These are phyloP conservation scores for Adansonia digitata DNA, from an alignment of 345 rosid genomes.

Conservation along the genomic window DNA sequence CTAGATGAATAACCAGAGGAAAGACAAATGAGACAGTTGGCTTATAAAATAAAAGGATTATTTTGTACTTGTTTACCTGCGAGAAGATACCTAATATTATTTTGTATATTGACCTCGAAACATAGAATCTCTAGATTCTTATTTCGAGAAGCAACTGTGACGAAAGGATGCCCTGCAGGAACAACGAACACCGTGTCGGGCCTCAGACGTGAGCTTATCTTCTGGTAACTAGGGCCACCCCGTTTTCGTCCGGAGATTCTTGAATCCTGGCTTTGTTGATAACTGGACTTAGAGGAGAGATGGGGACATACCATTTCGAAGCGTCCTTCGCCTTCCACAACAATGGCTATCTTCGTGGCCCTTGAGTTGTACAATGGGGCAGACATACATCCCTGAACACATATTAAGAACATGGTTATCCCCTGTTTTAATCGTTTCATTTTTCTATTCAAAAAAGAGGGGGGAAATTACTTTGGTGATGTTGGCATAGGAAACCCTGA, in stretches of 20 bases:
- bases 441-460: neutral
- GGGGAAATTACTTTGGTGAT: slow-evolving; percentile 29
- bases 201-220: slow-evolving; percentile 23
- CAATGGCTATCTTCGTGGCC: slow-evolving; percentile 29
- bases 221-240: slow-evolving; percentile 15
- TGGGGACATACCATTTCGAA: slow-evolving; percentile 50
- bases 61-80: slow-evolving; percentile 21
- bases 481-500: slow-evolving; percentile 31
- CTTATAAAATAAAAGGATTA: neutral
- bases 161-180: slow-evolving; percentile 45
- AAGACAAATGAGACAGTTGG: neutral
- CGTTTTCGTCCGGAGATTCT: neutral
- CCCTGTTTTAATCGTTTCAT: neutral
- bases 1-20: neutral
- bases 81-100: slow-evolving; percentile 34
- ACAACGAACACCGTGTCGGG: slow-evolving; percentile 23
- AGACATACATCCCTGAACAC: slow-evolving; percentile 33
- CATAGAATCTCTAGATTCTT: slow-evolving; percentile 26
- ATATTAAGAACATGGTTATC: neutral
- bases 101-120: slow-evolving; percentile 39
- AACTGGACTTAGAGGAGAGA: slow-evolving; percentile 8
- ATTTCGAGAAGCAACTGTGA: slow-evolving; percentile 22
- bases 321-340: slow-evolving; percentile 31
- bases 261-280: neutral
- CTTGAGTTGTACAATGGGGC: slow-evolving; percentile 40